A percentile compares a stretch with the other conserved stretches of the same genome.
phyloP scores from a whole-genome alignment of 2,329 filamentous ascomycete genomes.

The Sporothrix euskadiensis region DNA sequence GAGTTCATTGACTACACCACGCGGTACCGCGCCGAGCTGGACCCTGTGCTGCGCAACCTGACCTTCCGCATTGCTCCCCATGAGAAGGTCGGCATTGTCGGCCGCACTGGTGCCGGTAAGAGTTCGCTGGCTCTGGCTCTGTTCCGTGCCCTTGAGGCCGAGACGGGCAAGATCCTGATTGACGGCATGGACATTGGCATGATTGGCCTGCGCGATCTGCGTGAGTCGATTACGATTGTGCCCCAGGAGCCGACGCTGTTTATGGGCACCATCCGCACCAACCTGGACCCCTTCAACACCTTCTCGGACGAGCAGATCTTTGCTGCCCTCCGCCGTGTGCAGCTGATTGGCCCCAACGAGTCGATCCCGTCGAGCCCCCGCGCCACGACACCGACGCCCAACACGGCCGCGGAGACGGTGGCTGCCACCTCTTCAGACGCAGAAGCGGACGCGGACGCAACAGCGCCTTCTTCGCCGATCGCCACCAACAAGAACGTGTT shows the following conservation, averaged over 20 bases:
- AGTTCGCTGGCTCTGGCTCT: constrained; percentile 90
- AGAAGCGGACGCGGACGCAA: constrained; percentile 23
- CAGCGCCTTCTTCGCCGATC: constrained; percentile 36
- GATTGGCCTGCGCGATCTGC: constrained; percentile 90
- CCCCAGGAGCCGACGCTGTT: constrained; percentile 96
- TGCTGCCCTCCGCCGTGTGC: constrained; percentile 79
- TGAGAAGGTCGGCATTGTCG: constrained; percentile 95
- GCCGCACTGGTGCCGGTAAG: constrained; percentile 93
- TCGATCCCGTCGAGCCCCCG: constrained; percentile 34
- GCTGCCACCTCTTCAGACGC: constrained; percentile 27
- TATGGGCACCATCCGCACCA: constrained; percentile 85
- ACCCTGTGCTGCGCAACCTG: constrained; percentile 79
- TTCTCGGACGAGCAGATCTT: constrained; percentile 93
- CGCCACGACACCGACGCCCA: constrained; percentile 30
- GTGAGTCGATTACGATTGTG: constrained; percentile 94
- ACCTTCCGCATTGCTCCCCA: constrained; percentile 81
- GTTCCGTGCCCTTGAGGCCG: constrained; percentile 90
- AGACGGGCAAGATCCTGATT: constrained; percentile 83
- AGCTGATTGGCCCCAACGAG: constrained; percentile 71
- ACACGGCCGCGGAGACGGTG: constrained; percentile 33
- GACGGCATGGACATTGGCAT: constrained; percentile 86
- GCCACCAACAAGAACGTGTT: constrained; percentile 93
- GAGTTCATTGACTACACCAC: constrained; percentile 90
- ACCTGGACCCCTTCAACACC: constrained; percentile 86
- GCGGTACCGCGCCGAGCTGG: constrained; percentile 82